A percentile compares a stretch with the other conserved stretches of the same genome.
Conservation (phyloP, 2,329 filamentous ascomycete genomes). For the Ilyonectria sp. region DNA sequence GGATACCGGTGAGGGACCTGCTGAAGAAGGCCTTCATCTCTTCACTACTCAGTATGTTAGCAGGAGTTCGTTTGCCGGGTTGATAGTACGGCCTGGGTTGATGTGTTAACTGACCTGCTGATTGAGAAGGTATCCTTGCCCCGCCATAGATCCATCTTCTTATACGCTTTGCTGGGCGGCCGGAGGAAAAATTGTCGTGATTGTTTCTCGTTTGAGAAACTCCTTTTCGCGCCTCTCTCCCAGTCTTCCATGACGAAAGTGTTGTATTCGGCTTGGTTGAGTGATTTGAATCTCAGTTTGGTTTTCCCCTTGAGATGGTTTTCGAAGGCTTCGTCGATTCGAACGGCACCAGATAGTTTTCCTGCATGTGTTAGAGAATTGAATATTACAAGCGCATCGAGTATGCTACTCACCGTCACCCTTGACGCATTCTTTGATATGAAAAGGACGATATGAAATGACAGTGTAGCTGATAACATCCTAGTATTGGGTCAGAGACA, state of each 20-base stretch:
- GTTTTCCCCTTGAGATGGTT: constrained; percentile 7
- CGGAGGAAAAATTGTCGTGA: background rate
- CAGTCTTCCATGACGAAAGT: background rate
- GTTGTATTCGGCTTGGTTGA: constrained; percentile 12
- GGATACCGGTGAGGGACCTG: constrained; percentile 19
- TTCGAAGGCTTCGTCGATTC: constrained; percentile 24
- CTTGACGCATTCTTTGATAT: constrained; percentile 17
- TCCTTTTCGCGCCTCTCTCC: constrained; percentile 11
- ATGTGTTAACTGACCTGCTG: background rate
- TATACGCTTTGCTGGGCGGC: constrained; percentile 8
- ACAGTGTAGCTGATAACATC: constrained; percentile 26
- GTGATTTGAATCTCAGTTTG: constrained; percentile 6
- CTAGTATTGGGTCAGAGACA: background rate
- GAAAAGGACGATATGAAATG: constrained; percentile 8
- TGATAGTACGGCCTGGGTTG: background rate
- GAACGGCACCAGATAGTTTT: constrained; percentile 9
- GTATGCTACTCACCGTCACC: constrained; percentile 13
- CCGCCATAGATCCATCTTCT: background rate
- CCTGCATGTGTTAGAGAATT: background rate
- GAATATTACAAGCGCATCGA: background rate
- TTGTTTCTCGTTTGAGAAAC: background rate
- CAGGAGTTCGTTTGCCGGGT: background rate
- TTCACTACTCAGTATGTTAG: background rate
- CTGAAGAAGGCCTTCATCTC: constrained; percentile 23
- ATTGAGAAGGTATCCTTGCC: constrained; percentile 11